Percentiles rank a stretch among this genome's conserved stretches.
These are phyloP conservation scores for Musa beccarii DNA, from an alignment of 176 grass and related monocot genomes.

Conservation along the genomic window DNA sequence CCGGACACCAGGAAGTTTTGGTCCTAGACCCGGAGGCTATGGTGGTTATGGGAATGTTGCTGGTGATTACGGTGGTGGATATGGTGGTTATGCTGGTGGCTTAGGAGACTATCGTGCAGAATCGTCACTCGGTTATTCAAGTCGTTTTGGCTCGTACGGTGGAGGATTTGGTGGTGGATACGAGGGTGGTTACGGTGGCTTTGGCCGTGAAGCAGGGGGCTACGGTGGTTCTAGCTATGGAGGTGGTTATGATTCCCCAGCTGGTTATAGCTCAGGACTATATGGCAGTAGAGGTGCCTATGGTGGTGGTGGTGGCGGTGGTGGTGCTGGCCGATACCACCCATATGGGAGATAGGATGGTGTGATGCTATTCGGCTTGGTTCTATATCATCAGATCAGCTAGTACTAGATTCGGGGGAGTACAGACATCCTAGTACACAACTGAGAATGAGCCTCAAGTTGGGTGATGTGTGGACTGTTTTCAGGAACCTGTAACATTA, in stretches of 20 bases:
- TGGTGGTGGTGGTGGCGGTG: slow-evolving; percentile 30
- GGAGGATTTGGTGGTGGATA: slow-evolving; percentile 13
- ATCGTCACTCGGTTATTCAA: slow-evolving; percentile 41
- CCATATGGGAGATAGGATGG: slow-evolving; percentile 58
- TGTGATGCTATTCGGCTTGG: neutral
- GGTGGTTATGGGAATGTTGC: slow-evolving; percentile 24
- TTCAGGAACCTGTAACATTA: too few species aligned
- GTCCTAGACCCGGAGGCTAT: slow-evolving; percentile 42
- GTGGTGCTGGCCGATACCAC: slow-evolving; percentile 56
- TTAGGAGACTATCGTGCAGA: slow-evolving; percentile 43
- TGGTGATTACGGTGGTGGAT: slow-evolving; percentile 18
- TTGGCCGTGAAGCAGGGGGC: slow-evolving; percentile 33
- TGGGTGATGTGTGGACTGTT: too few species aligned
- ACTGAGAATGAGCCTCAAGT: too few species aligned
- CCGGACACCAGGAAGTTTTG: slow-evolving; percentile 52
- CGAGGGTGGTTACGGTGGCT: slow-evolving; percentile 44
- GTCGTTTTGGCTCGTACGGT: slow-evolving; percentile 10
- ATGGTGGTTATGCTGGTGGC: slow-evolving; percentile 22
- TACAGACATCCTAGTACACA: too few species aligned
- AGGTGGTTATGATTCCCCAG: slow-evolving; percentile 44
- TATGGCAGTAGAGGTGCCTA: slow-evolving; percentile 58
- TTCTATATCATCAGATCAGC: too few species aligned
- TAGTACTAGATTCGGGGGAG: too few species aligned
- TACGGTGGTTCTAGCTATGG: slow-evolving; percentile 51
- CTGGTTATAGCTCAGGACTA: slow-evolving; percentile 29